These are phyloP conservation scores for Rhizoclosmatium sp. DNA, from an alignment of 192 early-diverging fungal genomes.

Conservation along the genomic window DNA sequence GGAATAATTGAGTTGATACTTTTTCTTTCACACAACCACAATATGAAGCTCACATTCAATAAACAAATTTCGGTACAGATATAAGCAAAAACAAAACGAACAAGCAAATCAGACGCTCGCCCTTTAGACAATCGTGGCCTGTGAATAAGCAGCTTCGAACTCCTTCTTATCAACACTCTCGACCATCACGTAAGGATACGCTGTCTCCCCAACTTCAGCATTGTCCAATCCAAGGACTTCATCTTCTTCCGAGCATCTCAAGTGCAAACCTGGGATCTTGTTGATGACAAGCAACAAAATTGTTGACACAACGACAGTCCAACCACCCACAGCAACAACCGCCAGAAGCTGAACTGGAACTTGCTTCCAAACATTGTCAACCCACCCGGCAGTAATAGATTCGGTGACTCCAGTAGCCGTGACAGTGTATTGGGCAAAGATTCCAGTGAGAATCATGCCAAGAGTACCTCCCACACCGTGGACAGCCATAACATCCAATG, in stretches of 20 bases:
- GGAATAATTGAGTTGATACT: too few relatives aligned
- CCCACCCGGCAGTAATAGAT: constrained; percentile 72
- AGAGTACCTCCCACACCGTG: constrained; percentile 84
- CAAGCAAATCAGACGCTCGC: too few relatives aligned
- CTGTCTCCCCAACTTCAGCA: constrained; percentile 81
- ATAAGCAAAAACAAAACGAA: too few relatives aligned
- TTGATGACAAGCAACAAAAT: constrained; percentile 73
- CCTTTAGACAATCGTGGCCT: background rate
- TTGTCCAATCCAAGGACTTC: constrained; percentile 80
- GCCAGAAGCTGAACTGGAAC: constrained; percentile 76
- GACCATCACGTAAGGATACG: constrained; percentile 45
- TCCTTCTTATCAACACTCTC: background rate
- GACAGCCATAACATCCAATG: constrained; percentile 50
- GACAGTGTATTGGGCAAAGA: constrained; percentile 80
- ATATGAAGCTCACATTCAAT: too few relatives aligned
- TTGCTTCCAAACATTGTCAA: constrained; percentile 83
- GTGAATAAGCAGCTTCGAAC: background rate
- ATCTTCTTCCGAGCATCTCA: constrained; percentile 64
- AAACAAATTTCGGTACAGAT: too few relatives aligned
- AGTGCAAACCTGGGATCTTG: constrained; percentile 71
- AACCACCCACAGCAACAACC: constrained; percentile 71
- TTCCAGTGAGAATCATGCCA: constrained; percentile 80
- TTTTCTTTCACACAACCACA: too few relatives aligned
- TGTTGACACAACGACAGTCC: constrained; percentile 78
- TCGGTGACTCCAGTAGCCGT: constrained; percentile 58